A percentile compares a stretch with the other conserved stretches of the same genome.
phyloP scores from a whole-genome alignment of 73 alveolate species.

The Urostyla sp. region DNA sequence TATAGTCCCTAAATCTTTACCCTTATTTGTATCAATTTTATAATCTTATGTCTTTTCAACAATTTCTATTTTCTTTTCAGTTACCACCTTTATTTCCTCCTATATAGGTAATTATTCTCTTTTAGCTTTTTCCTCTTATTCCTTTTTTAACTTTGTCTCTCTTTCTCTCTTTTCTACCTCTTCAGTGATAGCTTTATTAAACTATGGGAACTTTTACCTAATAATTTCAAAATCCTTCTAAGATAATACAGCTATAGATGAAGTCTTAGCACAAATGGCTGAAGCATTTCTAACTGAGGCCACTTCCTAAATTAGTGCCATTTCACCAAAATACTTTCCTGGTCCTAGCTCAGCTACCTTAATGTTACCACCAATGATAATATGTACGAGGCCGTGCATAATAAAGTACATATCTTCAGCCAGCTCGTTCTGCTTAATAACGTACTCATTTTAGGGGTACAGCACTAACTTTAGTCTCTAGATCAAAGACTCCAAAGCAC shows the following conservation, averaged over 20 bases:
- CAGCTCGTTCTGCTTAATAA: slow-evolving; percentile 70
- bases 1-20: too few species aligned
- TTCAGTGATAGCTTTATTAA: slow-evolving; percentile 2
- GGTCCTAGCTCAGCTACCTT: slow-evolving; percentile 51
- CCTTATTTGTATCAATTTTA: too few species aligned
- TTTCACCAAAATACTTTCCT: slow-evolving; percentile 71
- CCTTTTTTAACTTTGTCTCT: not conserved
- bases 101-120: too few species aligned
- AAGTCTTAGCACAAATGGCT: slow-evolving; percentile 51
- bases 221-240: slow-evolving; percentile 57
- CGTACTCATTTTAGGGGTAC: slow-evolving; percentile 59
- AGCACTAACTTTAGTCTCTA: slow-evolving; percentile 43
- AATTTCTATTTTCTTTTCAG: too few species aligned
- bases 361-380: slow-evolving; percentile 17
- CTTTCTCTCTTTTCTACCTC: not conserved
- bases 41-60: too few species aligned
- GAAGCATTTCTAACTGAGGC: slow-evolving; percentile 54
- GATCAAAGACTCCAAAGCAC: slow-evolving; percentile 57
- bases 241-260: slow-evolving; percentile 63
- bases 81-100: too few species aligned
- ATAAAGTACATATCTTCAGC: slow-evolving; percentile 73
- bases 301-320: slow-evolving; percentile 61
- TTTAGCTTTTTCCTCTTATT: not conserved
- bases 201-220: slow-evolving; percentile 64
- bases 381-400: slow-evolving; percentile 61